Evolutionary conservation across 2,329 filamentous ascomycete species (phyloP), one percentile per base, ranked within the genome.

Genomic region (Cephalotrichum gorgonifer): DNA sequence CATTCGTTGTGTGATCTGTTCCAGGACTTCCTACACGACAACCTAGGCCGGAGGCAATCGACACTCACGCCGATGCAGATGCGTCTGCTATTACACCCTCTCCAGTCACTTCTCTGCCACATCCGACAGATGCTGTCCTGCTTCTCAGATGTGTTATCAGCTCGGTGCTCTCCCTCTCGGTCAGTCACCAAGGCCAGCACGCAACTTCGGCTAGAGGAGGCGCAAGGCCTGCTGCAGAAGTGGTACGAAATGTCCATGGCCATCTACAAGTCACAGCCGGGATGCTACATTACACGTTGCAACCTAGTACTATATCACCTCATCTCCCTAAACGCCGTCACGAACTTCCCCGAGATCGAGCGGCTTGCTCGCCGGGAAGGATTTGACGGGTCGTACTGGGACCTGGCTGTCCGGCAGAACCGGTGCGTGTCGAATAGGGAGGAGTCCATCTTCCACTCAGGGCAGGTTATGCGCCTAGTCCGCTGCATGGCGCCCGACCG

Each of bases 271-370:
- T 63, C 67, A n/a, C 73, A 81, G 56, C 72, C 75, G 2, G 63
- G 66, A 44, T 85, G 81, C 54, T 64, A 75, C 15, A 70, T 81
- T 54, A 84, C 78, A 58, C 75, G 76, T 56, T 80, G 78, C 54
- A 85, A 82, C 57, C 64, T 87, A 39, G 75, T 84, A 41, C 73
- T 87, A 52, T 86, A 83, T 61, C 83, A 88, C 56, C 71, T 87
- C 39, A 80, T 87, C 58, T 81, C 76, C 44, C 71, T 88, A 51
- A 86, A 86, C 55, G 75, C 79, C 8, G 75, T 85, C 26, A 82
- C 81, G 15, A 79, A 79, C 62, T 85, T 86, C 58, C 72, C 77
- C 2, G 78, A 82, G 55, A 78, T 86, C 43, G 83, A 87, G 64
- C 71, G 75, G 3, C 67, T 86, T 9, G 83, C 83, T 3, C 74